These are phyloP conservation scores for Sutorius eximius DNA, from an alignment of 1,284 basidiomycete species.

Conservation along the genomic window DNA sequence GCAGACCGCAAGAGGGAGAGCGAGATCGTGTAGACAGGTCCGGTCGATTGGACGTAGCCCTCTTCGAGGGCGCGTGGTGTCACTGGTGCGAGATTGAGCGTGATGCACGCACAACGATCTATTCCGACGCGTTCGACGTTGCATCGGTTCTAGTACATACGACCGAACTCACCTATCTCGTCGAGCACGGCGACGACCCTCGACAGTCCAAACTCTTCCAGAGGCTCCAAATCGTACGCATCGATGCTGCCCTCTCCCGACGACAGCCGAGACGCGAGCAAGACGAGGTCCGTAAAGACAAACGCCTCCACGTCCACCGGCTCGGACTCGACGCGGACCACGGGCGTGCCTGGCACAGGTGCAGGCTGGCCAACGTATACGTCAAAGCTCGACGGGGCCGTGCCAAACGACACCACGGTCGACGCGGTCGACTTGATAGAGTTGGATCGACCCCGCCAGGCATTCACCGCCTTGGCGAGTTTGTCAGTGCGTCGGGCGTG, in stretches of 20 bases:
- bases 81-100: slow-evolving; percentile 58
- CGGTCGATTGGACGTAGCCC: slow-evolving; percentile 41
- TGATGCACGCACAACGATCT: slow-evolving; percentile 27
- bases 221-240: slow-evolving; percentile 30
- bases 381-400: slow-evolving; percentile 34
- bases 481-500: slow-evolving; percentile 20
- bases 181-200: slow-evolving; percentile 53
- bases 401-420: slow-evolving; percentile 34
- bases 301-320: slow-evolving; percentile 47
- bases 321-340: slow-evolving; percentile 34
- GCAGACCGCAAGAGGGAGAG: slow-evolving; percentile 26
- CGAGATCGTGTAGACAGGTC: slow-evolving; percentile 39
- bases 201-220: slow-evolving; percentile 55
- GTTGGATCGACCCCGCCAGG: slow-evolving; percentile 43
- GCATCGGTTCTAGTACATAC: background rate
- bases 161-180: slow-evolving; percentile 21
- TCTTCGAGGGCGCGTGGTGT: slow-evolving; percentile 43
- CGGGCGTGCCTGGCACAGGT: slow-evolving; percentile 8
- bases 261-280: slow-evolving; percentile 44
- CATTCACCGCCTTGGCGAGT: slow-evolving; percentile 30
- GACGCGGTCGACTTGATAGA: slow-evolving; percentile 51
- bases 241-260: background rate
- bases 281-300: slow-evolving; percentile 69
- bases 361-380: slow-evolving; percentile 10
- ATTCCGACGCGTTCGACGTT: background rate